Percentiles rank a stretch among this genome's conserved stretches.
Conservation (phyloP, 192 early-diverging fungal genomes). For the Umbelopsis isabellina region DNA sequence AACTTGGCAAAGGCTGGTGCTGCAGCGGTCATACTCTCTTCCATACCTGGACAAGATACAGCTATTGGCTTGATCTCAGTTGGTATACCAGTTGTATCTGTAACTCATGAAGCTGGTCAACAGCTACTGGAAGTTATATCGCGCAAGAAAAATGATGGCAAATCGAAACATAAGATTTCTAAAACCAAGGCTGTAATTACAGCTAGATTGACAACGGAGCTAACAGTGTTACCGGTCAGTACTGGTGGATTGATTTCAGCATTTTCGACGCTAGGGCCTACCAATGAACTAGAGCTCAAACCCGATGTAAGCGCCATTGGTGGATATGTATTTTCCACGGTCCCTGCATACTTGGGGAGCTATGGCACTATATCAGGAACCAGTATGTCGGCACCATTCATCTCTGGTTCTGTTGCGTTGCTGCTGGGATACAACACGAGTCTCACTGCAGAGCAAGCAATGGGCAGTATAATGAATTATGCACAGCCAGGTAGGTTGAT, state of each 20-base stretch:
- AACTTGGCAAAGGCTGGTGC: conserved; percentile 55
- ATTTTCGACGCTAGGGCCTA: conserved; percentile 77
- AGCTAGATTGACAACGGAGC: conserved; percentile 23
- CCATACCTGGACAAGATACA: conserved; percentile 29
- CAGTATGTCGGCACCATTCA: conserved; percentile 59
- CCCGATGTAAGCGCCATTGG: conserved; percentile 57
- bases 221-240: conserved; percentile 15
- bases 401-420: conserved; percentile 50
- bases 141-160: neutral
- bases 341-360: conserved; percentile 41
- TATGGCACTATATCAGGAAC: conserved; percentile 56
- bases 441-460: conserved; percentile 19
- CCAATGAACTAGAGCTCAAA: conserved; percentile 64
- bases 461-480: conserved; percentile 31
- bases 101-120: conserved; percentile 14
- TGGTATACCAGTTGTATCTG: conserved; percentile 28
- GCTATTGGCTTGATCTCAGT: conserved; percentile 4
- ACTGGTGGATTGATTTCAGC: conserved; percentile 46
- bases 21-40: conserved; percentile 64
- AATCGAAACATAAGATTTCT: neutral
- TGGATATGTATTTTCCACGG: conserved; percentile 54
- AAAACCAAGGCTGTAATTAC: conserved; percentile 1
- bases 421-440: conserved; percentile 28
- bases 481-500: conserved; percentile 27
- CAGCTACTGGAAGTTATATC: neutral